Conservation (phyloP, 495 filamentous ascomycete genomes). For the Trichoderma erinaceum region DNA sequence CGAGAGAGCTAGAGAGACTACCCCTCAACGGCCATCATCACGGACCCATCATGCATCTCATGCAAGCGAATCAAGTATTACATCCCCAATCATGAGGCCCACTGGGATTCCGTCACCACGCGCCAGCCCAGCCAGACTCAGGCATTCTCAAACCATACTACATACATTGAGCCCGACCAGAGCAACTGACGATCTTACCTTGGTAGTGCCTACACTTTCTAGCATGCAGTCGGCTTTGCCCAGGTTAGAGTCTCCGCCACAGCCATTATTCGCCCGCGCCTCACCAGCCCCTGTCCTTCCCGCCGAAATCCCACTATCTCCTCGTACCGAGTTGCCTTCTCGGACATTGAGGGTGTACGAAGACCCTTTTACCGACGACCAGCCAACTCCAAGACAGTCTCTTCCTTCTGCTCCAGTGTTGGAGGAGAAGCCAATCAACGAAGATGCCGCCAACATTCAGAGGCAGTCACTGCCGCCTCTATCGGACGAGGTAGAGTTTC, state of each 20-base stretch:
- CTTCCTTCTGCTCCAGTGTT: conserved; percentile 38
- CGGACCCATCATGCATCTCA: conserved; percentile 40
- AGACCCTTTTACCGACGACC: conserved; percentile 50
- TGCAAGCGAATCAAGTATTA: conserved; percentile 37
- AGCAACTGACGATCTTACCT: conserved; percentile 46
- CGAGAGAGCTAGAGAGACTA: neutral
- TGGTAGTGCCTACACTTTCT: conserved; percentile 37
- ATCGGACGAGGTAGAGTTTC: conserved; percentile 26
- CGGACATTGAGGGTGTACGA: conserved; percentile 51
- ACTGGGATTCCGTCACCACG: conserved; percentile 19
- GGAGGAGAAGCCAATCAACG: conserved; percentile 47
- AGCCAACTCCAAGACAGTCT: conserved; percentile 36
- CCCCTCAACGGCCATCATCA: conserved; percentile 36
- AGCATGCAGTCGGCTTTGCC: conserved; percentile 20
- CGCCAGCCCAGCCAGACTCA: conserved; percentile 35
- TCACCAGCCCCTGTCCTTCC: neutral
- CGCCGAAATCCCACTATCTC: conserved; percentile 19
- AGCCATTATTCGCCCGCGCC: neutral
- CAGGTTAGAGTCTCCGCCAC: conserved; percentile 13
- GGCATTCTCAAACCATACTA: conserved; percentile 23
- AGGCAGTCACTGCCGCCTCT: conserved; percentile 18
- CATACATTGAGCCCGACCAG: conserved; percentile 29
- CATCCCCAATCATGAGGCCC: conserved; percentile 28
- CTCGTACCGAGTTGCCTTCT: conserved; percentile 23
- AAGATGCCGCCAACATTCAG: conserved; percentile 41